These are phyloP conservation scores for Aspergillus sp. DNA, from an alignment of 2,329 filamentous ascomycete genomes.

Conservation along the genomic window DNA sequence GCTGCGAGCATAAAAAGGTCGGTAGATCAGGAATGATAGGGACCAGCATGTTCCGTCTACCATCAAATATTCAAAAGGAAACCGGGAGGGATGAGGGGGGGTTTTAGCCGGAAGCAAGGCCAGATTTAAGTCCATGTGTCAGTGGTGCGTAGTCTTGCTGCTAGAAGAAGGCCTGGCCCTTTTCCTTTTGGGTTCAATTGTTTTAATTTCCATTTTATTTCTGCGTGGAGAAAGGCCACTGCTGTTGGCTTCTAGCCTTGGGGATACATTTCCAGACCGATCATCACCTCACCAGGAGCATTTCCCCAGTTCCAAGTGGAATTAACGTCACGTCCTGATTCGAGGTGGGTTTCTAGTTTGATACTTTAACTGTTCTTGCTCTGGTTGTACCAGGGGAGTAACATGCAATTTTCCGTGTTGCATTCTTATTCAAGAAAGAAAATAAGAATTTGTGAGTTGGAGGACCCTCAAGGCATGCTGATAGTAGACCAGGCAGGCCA, in stretches of 20 bases:
- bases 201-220: slow-evolving; percentile 7
- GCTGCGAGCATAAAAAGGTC: slow-evolving; percentile 17
- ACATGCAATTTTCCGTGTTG: slow-evolving; percentile 36
- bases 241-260: slow-evolving; percentile 1
- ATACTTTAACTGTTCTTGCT: slow-evolving; percentile 23
- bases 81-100: slow-evolving; percentile 24
- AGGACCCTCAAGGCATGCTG: slow-evolving; percentile 16
- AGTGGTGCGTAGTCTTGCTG: slow-evolving; percentile 24
- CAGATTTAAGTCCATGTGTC: slow-evolving; percentile 38
- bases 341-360: slow-evolving; percentile 19
- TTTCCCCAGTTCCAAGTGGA: not conserved
- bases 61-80: slow-evolving; percentile 22
- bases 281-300: not conserved
- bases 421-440: slow-evolving; percentile 25
- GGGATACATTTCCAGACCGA: not conserved
- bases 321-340: slow-evolving; percentile 9
- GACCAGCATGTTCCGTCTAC: slow-evolving; percentile 20
- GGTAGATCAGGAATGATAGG: slow-evolving; percentile 24
- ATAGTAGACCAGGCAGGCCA: slow-evolving; percentile 26
- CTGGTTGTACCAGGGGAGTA: slow-evolving; percentile 30
- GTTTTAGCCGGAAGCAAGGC: slow-evolving; percentile 31
- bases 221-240: not conserved
- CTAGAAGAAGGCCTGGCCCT: slow-evolving; percentile 28
- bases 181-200: slow-evolving; percentile 6
- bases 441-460: slow-evolving; percentile 14